These are phyloP conservation scores for Geosmithia morbida DNA, from an alignment of 2,329 filamentous ascomycete species.

Conservation along the genomic window DNA sequence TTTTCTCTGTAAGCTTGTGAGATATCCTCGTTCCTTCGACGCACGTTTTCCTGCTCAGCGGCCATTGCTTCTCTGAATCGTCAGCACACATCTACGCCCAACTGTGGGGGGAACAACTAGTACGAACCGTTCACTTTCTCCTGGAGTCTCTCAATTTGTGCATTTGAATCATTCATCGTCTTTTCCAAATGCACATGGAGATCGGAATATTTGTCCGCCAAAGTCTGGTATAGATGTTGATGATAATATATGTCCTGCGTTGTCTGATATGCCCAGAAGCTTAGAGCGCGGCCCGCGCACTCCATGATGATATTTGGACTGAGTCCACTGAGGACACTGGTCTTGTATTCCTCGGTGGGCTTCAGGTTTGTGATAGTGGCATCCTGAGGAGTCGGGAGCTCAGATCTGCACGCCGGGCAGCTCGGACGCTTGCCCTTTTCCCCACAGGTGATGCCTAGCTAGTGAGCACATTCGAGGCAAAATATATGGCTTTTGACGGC, in stretches of 20 bases:
- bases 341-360: constrained; percentile 81
- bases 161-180: constrained; percentile 59
- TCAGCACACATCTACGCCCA: background rate
- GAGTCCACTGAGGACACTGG: constrained; percentile 68
- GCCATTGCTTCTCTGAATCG: constrained; percentile 29
- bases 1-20: constrained; percentile 55
- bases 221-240: constrained; percentile 54
- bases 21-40: constrained; percentile 60
- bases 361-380: constrained; percentile 57
- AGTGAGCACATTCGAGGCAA: constrained; percentile 59
- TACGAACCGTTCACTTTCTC: constrained; percentile 32
- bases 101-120: too few species aligned
- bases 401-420: constrained; percentile 65
- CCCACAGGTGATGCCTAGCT: constrained; percentile 41
- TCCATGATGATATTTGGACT: constrained; percentile 75
- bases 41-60: constrained; percentile 45
- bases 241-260: constrained; percentile 75
- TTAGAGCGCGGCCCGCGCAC: constrained; percentile 63
- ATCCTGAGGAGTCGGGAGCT: constrained; percentile 59
- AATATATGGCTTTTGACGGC: constrained; percentile 57
- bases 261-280: constrained; percentile 79
- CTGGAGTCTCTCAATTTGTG: constrained; percentile 53
- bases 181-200: constrained; percentile 57
- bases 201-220: constrained; percentile 56
- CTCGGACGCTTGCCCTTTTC: constrained; percentile 19